Base-by-base conservation (phyloP, 306 rosid genomes). In the Medicago lupulina region DNA sequence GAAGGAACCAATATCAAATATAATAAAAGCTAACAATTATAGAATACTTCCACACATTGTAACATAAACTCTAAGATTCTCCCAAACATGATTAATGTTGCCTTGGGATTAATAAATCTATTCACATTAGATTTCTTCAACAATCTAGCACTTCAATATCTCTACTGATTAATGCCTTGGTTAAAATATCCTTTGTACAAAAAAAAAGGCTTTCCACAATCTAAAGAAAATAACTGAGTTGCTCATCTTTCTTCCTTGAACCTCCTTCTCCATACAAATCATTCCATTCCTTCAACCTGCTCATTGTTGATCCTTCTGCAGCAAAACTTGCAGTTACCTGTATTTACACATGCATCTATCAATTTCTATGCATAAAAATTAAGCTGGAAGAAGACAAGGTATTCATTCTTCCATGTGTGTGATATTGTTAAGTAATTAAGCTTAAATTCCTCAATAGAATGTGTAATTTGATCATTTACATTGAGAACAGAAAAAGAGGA, bases 291-390 rank as follows among this genome's bases (percentile, higher is more conserved):
- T 89, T 89, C 85, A 95, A 82, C 90, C 79, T 95, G 16, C 53
- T 77, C 98, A 95, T 95, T 4, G 84, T 80, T 5, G 97, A 84
- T 79, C 98, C 97, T 76, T 92, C 97, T 5, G 88, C 12, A 1
- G 97, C 90, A 72, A 90, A 92, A 86, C 98, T 95, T 40, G 97
- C 91, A 46, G 98, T 92, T 46, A 92, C 96, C 98, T 94, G 81
- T 73, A 72, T 67, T 15, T 15, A 70, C 73, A 44, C 55, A 46
- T 23, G 14, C 23, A 23, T 25, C 14, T 68, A 25, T 68, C 41
- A 68, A n/a, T 46, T 46, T 68, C 34, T 40, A 63, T 63, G 69
- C 47, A 63, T 63, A 36, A 40, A 62, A 23, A 31, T 60, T 28
- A 40, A 28, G 40, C 66, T 13, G 18, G 66, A 60, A 28, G 41